Base-by-base conservation (phyloP, 2,329 filamentous ascomycete genomes). In the Lachnellula arida region DNA sequence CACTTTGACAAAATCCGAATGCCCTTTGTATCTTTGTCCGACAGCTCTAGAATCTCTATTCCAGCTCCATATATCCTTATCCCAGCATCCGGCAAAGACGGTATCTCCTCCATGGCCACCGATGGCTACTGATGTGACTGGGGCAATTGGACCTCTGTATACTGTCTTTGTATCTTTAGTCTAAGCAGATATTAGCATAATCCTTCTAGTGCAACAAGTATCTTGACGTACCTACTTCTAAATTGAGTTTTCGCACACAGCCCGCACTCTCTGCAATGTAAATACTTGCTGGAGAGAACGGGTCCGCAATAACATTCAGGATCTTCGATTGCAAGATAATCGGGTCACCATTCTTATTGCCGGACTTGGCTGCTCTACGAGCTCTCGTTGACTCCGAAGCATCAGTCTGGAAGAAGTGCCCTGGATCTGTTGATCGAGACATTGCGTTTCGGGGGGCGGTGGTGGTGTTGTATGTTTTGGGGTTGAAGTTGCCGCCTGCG, bases 391-490 rank as follows among this genome's bases (percentile, higher is more conserved):
- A 57, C 57, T 67, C 69, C 19, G 68, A 67, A 17, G 68, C 68
- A 57, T 92, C 88, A 32, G 91, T 95, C 73, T 97, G 89, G 70
- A 97, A 97, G 77, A 95, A 97, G 69, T 94, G 84, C 32, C 88
- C 86, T 51, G 86, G 81, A 68, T 96, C 83, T 50, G 82, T 80
- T 28, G 88, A 88, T 60, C 84, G 81, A 71, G 88, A 87, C 77
- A 82, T 86, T 59, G 57, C 55, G 46, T 49, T 17, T 1, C 39
- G 58, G 47, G 47, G 22, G 43, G 48, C 15, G 14, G 49, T 44
- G 56, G 47, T 47, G 40, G 53, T 19, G n/a, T 22, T 34, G 47
- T 32, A 39, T n/a, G 25, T 37, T 40, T 14, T 40, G 19, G 23
- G 15, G 49, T 23, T 14, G 28, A 32, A 32, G 28, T 32, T 32